A percentile compares a stretch with the other conserved stretches of the same genome.
Evolutionary conservation across 768 basidiomycete species (phyloP).

Genomic region (Tylopilus plumbeoviolaceoides): DNA sequence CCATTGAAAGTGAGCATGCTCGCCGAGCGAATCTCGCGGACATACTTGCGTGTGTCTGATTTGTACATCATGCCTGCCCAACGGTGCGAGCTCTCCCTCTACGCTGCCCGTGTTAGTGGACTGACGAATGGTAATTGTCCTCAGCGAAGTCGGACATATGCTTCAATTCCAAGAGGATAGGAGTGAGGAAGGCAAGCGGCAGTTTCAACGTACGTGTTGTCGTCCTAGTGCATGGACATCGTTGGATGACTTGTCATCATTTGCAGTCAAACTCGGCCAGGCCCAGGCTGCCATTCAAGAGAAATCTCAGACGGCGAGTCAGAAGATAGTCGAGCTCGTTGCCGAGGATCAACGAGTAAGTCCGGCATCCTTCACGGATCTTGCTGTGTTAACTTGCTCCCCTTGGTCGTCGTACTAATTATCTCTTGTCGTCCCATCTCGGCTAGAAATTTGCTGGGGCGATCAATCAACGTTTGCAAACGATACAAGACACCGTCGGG

Average conservation of each 20-base stretch:
- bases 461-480: constrained; percentile 15
- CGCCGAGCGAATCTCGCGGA: constrained; percentile 15
- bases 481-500: constrained; percentile 11
- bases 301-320: constrained; percentile 14
- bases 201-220: constrained; percentile 7
- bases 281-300: constrained; percentile 16
- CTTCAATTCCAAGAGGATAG: too few species aligned
- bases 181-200: constrained; percentile 14
- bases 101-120: not conserved
- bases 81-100: constrained; percentile 7
- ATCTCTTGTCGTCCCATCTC: not conserved
- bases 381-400: not conserved
- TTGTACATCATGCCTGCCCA: constrained; percentile 20
- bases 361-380: not conserved
- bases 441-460: constrained; percentile 8
- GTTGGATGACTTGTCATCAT: not conserved
- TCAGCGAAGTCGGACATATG: constrained; percentile 15
- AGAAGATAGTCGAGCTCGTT: constrained; percentile 14
- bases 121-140: not conserved
- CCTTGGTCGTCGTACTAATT: not conserved
- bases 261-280: constrained; percentile 6
- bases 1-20: constrained; percentile 25
- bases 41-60: constrained; percentile 18
- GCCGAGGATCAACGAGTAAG: constrained; percentile 12
- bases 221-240: not conserved